These are phyloP conservation scores for Aspergillus bridgeri DNA, from an alignment of 495 filamentous ascomycete species.

Conservation along the genomic window DNA sequence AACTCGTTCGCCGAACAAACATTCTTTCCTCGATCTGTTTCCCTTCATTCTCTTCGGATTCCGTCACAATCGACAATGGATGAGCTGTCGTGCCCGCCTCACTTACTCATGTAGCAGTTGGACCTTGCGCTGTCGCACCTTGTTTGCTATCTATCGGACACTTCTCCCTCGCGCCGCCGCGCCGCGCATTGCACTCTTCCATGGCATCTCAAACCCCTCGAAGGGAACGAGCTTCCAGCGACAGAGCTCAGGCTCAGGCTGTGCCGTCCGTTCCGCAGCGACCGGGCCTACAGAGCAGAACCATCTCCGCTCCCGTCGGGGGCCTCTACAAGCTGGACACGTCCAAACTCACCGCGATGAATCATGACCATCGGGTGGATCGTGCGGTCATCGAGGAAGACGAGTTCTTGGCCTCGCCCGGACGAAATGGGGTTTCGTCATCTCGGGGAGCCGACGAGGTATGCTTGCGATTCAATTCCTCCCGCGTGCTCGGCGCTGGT, in stretches of 20 bases:
- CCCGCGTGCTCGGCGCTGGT: neutral
- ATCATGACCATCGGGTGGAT: conserved; percentile 20
- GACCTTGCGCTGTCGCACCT: conserved; percentile 22
- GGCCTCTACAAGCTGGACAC: conserved; percentile 29
- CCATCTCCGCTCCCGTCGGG: conserved; percentile 34
- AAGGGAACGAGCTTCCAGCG: conserved; percentile 33
- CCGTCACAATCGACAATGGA: conserved; percentile 34
- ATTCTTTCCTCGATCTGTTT: neutral
- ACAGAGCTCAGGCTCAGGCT: conserved; percentile 24
- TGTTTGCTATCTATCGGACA: conserved; percentile 19
- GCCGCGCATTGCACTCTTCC: conserved; percentile 1
- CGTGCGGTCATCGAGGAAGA: conserved; percentile 35
- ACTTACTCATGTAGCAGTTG: conserved; percentile 32
- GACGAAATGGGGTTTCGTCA: conserved; percentile 14
- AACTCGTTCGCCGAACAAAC: neutral
- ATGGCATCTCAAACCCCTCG: conserved; percentile 24
- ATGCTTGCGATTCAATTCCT: conserved; percentile 1
- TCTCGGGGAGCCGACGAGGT: conserved; percentile 28
- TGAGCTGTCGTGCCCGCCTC: conserved; percentile 28
- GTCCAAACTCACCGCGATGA: conserved; percentile 15
- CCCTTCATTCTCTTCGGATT: conserved; percentile 2
- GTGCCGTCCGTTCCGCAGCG: conserved; percentile 27
- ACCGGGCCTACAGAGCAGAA: conserved; percentile 31
- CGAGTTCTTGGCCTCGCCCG: conserved; percentile 19
- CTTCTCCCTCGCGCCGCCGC: conserved; percentile 9